Percentiles rank a stretch among this genome's conserved stretches.
Conservation (phyloP, 2,329 filamentous ascomycete genomes). For the Dendryphion nanum region DNA sequence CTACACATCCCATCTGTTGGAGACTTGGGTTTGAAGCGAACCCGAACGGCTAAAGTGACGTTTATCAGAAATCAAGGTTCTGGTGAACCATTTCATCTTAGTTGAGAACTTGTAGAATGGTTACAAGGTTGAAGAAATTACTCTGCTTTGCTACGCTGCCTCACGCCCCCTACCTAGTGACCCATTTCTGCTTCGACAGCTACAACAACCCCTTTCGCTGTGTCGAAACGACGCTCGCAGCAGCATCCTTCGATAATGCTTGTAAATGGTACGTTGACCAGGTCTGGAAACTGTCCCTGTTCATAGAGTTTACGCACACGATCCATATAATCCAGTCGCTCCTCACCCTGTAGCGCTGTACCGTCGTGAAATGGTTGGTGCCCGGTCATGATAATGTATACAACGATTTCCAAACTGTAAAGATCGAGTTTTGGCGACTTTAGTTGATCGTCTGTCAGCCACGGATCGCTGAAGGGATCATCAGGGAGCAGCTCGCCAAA, state of each 20-base stretch:
- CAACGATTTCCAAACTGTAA: constrained; percentile 1
- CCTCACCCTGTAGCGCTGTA: not conserved
- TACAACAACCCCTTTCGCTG: constrained; percentile 10
- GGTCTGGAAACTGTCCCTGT: not conserved
- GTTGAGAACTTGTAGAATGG: no score
- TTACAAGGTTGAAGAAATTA: no score
- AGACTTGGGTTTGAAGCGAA: no score
- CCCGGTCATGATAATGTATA: constrained; percentile 3
- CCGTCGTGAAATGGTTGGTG: constrained; percentile 1
- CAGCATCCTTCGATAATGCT: constrained; percentile 8
- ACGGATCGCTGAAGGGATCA: constrained; percentile 6
- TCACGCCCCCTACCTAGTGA: no score
- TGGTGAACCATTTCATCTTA: no score
- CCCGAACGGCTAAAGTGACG: no score
- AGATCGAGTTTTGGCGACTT: not conserved
- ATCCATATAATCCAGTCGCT: not conserved
- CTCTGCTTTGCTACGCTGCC: no score
- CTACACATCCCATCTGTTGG: no score
- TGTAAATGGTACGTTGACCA: not conserved
- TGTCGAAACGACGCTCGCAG: constrained; percentile 9
- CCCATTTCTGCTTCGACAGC: constrained; percentile 9
- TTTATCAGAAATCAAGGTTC: no score
- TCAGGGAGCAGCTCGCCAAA: constrained; percentile 9
- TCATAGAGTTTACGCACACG: not conserved
- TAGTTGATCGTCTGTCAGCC: not conserved